Conservation (phyloP, 1,139 yeast genomes). For the Debaryomyces fabryi region DNA sequence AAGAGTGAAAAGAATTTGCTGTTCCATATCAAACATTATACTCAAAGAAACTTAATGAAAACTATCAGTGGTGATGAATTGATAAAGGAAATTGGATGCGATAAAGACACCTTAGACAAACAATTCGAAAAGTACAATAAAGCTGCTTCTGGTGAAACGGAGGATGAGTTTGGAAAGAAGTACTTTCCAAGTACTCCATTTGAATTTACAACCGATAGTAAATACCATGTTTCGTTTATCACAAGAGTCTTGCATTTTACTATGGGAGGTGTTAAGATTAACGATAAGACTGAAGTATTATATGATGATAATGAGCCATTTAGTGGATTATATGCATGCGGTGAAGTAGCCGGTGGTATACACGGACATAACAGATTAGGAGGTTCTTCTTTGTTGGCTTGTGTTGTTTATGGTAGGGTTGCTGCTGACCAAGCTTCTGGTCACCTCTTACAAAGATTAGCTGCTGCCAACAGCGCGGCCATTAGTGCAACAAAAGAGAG, state of each 20-base stretch:
- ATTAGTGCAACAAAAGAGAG: constrained; percentile 11
- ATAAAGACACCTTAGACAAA: constrained; percentile 29
- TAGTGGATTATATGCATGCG: constrained; percentile 71
- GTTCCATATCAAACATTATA: constrained; percentile 67
- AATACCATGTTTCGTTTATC: constrained; percentile 55
- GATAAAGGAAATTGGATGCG: constrained; percentile 45
- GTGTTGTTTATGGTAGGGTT: constrained; percentile 78
- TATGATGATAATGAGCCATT: constrained; percentile 45
- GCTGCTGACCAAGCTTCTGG: constrained; percentile 54
- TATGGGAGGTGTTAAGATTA: constrained; percentile 81
- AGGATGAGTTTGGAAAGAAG: constrained; percentile 53
- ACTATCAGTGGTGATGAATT: constrained; percentile 53
- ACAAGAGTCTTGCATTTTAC: constrained; percentile 85
- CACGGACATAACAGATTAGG: constrained; percentile 80
- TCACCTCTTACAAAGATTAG: constrained; percentile 34
- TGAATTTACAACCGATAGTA: constrained; percentile 28
- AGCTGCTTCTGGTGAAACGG: constrained; percentile 45
- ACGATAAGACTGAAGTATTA: constrained; percentile 59
- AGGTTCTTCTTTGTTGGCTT: constrained; percentile 74
- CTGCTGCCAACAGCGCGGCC: constrained; percentile 12
- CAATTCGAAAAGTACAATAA: constrained; percentile 48
- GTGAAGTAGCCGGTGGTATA: constrained; percentile 82
- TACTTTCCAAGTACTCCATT: constrained; percentile 56
- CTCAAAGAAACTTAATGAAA: constrained; percentile 65
- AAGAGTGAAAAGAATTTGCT: constrained; percentile 47